phyloP scores from a whole-genome alignment of 1,284 basidiomycete genomes.

The Cryptococcus sp. region DNA sequence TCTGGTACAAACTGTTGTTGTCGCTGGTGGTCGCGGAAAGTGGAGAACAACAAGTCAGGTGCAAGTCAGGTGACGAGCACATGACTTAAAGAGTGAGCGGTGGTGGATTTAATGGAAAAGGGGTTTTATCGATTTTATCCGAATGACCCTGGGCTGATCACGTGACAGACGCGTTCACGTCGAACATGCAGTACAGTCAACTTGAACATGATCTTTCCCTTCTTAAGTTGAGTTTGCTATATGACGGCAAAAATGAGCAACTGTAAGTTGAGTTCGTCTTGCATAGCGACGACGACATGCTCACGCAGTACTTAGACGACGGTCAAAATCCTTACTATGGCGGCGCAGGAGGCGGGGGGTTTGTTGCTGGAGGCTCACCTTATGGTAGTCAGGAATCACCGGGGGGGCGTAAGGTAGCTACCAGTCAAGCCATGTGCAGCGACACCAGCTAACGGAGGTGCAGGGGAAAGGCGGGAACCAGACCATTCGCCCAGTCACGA shows the following conservation, averaged over 20 bases:
- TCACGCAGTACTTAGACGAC: slow-evolving; percentile 28
- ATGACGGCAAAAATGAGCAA: slow-evolving; percentile 26
- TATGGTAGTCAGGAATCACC: slow-evolving; percentile 47
- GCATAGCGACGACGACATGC: background rate
- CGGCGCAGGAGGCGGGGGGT: slow-evolving; percentile 37
- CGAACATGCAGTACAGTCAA: background rate
- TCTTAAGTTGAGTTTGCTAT: background rate
- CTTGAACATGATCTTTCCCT: slow-evolving; percentile 1
- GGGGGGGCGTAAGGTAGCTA: slow-evolving; percentile 38
- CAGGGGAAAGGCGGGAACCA: slow-evolving; percentile 55
- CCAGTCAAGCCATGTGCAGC: background rate
- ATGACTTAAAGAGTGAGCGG: background rate
- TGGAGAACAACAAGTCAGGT: slow-evolving; percentile 11
- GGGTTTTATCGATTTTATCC: background rate
- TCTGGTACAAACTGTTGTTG: background rate
- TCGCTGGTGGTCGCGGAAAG: slow-evolving; percentile 11
- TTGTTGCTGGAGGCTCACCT: slow-evolving; percentile 40
- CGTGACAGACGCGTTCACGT: background rate
- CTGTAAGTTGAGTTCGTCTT: slow-evolving; percentile 21
- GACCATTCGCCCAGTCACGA: slow-evolving; percentile 81
- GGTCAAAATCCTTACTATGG: slow-evolving; percentile 48
- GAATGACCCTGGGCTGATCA: background rate
- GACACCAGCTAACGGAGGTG: slow-evolving; percentile 6
- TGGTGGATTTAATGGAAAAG: background rate
- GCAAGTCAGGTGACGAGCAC: slow-evolving; percentile 15